These are phyloP conservation scores for Trichoderma sp. DNA, from an alignment of 2,329 filamentous ascomycete genomes.

Conservation along the genomic window DNA sequence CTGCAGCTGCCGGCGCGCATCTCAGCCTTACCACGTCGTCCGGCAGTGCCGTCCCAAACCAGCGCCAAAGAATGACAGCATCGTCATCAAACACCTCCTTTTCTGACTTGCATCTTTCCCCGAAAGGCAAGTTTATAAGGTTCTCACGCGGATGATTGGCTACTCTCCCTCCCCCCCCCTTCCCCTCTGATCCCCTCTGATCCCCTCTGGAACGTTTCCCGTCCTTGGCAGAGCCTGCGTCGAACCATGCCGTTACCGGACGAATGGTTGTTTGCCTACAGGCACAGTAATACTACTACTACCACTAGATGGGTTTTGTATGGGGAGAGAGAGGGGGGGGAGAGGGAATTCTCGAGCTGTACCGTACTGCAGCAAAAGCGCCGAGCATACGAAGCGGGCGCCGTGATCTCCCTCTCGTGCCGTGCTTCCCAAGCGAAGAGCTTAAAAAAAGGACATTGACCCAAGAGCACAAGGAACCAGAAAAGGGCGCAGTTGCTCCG, in stretches of 20 bases:
- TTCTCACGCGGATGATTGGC: slow-evolving; percentile 15
- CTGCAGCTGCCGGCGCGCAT: slow-evolving; percentile 20
- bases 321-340: too few relatives aligned
- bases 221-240: neutral
- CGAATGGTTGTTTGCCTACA: neutral
- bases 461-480: neutral
- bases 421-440: slow-evolving; percentile 8
- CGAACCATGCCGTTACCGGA: neutral
- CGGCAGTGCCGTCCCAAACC: slow-evolving; percentile 15
- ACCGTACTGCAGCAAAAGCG: too few relatives aligned
- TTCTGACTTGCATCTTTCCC: slow-evolving; percentile 15
- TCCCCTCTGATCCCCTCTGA: neutral
- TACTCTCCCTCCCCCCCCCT: neutral
- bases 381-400: slow-evolving; percentile 1
- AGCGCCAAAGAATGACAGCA: slow-evolving; percentile 15
- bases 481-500: slow-evolving; percentile 14
- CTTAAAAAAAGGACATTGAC: neutral
- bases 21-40: slow-evolving; percentile 19
- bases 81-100: slow-evolving; percentile 15
- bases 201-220: neutral
- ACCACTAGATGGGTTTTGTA: too few relatives aligned
- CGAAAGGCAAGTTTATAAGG: slow-evolving; percentile 17
- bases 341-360: too few relatives aligned
- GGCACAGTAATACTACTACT: too few relatives aligned
- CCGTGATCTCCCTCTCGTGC: neutral